Evolutionary conservation across 2,329 filamentous ascomycete species (phyloP), one percentile per base, ranked within the genome.

Genomic region (Fusarium sp.): DNA sequence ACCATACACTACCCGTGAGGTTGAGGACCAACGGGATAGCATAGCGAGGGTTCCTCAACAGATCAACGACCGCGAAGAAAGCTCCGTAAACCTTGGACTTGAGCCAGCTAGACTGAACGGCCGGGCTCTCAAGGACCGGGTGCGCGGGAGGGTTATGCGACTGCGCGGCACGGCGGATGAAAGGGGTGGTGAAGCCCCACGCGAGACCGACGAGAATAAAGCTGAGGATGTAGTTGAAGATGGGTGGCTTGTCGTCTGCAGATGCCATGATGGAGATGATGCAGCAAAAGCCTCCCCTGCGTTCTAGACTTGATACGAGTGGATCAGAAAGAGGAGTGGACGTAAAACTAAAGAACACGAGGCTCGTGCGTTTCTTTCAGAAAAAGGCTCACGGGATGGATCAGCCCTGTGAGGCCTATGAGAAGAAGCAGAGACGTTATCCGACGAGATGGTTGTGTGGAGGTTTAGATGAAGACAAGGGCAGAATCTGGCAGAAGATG

Each of bases 1-100:
- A 98, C 95, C 95, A 98, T 57, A 98, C 87, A 76, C 94, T 97
- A 31, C 95, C 95, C 4, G 95, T 97, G 54, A 98, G 82, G 78
- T 98, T 98, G 61, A 97, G 81, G 53, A 97, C 81, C 72, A 98
- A 81, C 20, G 95, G 95, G 26, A 97, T 81, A 7, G 94, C 92
- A 80, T 98, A 98, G 18, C 88, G 87, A 36, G 95, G 95, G 72
- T 94, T 94, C 61, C 87, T 85, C 53, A 98, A 81, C 61, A 98
- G 83, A 76, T 97, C 95, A 14, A 90, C 75, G 1, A 95, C 92
- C 5, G 90, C 91, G 77, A 93, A 96, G 75, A 91, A 88, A 9
- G 91, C 85, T 2, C 87, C 87, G 68, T 89, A 87, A 2, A 91
- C 66, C 74, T 88, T 91, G 56, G 84, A 82, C 75, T 87, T 89